Conservation (phyloP, 176 grass and related monocot species). For the Carex cristatella region DNA sequence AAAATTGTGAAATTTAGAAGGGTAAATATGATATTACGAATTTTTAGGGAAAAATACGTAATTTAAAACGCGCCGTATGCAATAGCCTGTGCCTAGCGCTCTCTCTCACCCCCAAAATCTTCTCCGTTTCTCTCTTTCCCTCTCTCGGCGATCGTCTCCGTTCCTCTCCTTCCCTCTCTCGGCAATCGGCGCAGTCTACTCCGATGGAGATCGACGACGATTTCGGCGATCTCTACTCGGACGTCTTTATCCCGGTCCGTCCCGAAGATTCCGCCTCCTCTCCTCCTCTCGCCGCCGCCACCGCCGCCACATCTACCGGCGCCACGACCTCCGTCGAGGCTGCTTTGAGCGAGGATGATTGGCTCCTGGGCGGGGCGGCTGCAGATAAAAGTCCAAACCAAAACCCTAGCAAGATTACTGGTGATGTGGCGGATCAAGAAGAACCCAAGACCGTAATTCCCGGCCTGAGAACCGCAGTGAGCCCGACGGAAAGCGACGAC, state of each 20-base stretch:
- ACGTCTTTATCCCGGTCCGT: constrained; percentile 33
- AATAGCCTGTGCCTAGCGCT: too few species aligned
- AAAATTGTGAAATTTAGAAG: too few species aligned
- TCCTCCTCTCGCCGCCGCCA: neutral
- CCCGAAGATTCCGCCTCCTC: neutral
- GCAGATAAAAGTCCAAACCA: constrained; percentile 34
- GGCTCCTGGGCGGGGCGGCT: constrained; percentile 54
- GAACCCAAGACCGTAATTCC: constrained; percentile 41
- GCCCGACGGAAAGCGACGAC: constrained; percentile 49
- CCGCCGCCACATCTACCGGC: constrained; percentile 31
- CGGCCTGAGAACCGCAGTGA: constrained; percentile 46
- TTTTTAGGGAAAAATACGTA: too few species aligned
- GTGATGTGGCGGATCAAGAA: constrained; percentile 34
- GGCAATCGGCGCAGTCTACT: neutral
- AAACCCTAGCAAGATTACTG: constrained; percentile 1
- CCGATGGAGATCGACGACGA: constrained; percentile 93
- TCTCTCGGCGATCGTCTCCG: neutral
- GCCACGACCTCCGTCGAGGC: neutral
- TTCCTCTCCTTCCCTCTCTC: too few species aligned
- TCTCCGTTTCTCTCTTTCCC: neutral
- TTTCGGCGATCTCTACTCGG: constrained; percentile 96
- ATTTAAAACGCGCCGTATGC: too few species aligned
- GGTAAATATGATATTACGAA: too few species aligned
- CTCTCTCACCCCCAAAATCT: too few species aligned
- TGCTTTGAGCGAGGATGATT: constrained; percentile 40